Evolutionary conservation across 2,329 filamentous ascomycete genomes (phyloP).

Genomic region (Clathrospora elynae): DNA sequence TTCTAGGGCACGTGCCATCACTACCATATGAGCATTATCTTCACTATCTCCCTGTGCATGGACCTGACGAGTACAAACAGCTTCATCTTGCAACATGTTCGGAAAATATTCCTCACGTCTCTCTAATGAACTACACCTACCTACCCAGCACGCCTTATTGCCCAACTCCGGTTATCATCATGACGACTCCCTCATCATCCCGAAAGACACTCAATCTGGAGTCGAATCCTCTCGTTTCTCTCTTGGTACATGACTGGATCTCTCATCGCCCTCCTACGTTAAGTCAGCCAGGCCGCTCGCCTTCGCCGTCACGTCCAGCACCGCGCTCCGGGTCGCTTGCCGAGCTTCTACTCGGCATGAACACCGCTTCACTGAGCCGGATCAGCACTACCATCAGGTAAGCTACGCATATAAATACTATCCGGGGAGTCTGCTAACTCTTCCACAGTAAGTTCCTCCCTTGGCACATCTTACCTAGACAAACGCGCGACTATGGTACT

Average conservation of each 20-base stretch:
- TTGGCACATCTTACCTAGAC: too few species aligned
- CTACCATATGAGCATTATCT: too few species aligned
- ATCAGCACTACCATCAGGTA: constrained; percentile 95
- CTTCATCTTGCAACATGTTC: constrained; percentile 93
- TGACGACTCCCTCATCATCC: constrained; percentile 82
- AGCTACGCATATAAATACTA: too few species aligned
- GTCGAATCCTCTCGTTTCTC: constrained; percentile 82
- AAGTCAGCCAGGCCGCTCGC: constrained; percentile 56
- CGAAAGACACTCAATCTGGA: constrained; percentile 82
- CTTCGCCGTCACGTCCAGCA: constrained; percentile 62
- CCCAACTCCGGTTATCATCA: constrained; percentile 73
- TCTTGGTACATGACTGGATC: constrained; percentile 98
- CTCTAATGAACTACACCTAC: constrained; percentile 99
- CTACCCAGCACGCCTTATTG: constrained; percentile 74
- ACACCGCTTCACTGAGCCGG: constrained; percentile 82
- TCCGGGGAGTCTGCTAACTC: too few species aligned
- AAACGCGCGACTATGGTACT: too few species aligned
- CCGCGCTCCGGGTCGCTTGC: constrained; percentile 72
- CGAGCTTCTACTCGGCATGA: constrained; percentile 84
- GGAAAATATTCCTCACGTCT: constrained; percentile 84
- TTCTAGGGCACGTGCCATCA: too few species aligned
- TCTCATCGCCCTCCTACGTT: constrained; percentile 86
- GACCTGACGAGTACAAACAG: constrained; percentile 53
- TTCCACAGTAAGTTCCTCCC: too few species aligned
- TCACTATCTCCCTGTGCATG: background rate